Evolutionary conservation across 2,329 filamentous ascomycete species (phyloP).

Genomic region (Xylariaceae sp.): DNA sequence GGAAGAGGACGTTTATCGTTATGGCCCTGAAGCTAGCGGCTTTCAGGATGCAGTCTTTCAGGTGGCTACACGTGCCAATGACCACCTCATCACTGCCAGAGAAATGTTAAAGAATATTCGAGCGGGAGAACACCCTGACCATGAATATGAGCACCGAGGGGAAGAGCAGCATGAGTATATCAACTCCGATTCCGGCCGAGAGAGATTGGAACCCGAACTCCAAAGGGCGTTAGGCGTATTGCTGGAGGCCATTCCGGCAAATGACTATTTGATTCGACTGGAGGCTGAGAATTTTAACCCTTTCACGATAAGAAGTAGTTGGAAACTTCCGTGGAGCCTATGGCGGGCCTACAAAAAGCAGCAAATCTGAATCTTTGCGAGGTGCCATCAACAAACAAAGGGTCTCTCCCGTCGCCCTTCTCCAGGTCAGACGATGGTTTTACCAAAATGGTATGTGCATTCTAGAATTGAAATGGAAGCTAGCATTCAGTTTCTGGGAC

Average conservation of each 20-base stretch:
- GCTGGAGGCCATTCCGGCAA: constrained; percentile 71
- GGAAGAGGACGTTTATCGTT: constrained; percentile 84
- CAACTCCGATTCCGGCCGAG: constrained; percentile 31
- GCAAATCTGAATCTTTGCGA: constrained; percentile 36
- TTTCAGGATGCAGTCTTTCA: constrained; percentile 85
- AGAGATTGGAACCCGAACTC: constrained; percentile 37
- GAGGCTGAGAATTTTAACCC: constrained; percentile 80
- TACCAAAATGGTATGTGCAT: too few species aligned
- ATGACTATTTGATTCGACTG: constrained; percentile 70
- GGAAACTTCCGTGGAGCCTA: constrained; percentile 79
- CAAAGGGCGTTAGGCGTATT: constrained; percentile 70
- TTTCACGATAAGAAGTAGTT: constrained; percentile 62
- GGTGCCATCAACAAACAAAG: too few species aligned
- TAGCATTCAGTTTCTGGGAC: too few species aligned
- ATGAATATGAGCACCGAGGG: constrained; percentile 81
- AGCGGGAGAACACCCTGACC: constrained; percentile 67
- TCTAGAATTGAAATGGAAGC: too few species aligned
- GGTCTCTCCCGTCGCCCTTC: too few species aligned
- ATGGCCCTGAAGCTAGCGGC: constrained; percentile 70
- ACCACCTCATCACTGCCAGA: constrained; percentile 88
- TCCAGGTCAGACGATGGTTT: too few species aligned
- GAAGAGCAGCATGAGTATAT: constrained; percentile 62
- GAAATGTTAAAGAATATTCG: constrained; percentile 83
- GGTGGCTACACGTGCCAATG: constrained; percentile 88
- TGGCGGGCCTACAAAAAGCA: constrained; percentile 49